phyloP scores from a whole-genome alignment of 768 basidiomycete species.

The Collybia sordida region DNA sequence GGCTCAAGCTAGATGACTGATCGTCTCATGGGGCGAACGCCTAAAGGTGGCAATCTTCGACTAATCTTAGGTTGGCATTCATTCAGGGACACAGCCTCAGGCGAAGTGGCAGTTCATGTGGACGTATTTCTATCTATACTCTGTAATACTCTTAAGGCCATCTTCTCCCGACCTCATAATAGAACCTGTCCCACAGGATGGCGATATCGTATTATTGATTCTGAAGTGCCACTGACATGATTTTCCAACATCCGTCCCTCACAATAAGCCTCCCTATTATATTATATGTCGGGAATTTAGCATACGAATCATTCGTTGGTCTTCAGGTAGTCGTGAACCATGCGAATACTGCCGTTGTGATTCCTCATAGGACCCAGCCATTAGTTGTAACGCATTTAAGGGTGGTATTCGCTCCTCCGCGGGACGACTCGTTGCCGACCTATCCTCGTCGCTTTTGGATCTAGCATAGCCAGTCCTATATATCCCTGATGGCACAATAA shows the following conservation, averaged over 20 bases:
- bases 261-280: not conserved
- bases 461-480: constrained; percentile 47
- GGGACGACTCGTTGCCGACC: constrained; percentile 1
- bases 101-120: too few relatives aligned
- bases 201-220: too few relatives aligned
- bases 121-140: too few relatives aligned
- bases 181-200: too few relatives aligned
- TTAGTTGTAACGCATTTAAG: constrained; percentile 9
- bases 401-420: constrained; percentile 8
- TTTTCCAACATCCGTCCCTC: not conserved
- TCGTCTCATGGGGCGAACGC: too few relatives aligned
- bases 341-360: constrained; percentile 5
- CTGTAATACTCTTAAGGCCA: too few relatives aligned
- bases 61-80: too few relatives aligned
- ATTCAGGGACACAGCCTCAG: too few relatives aligned
- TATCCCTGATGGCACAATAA: constrained; percentile 45
- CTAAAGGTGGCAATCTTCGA: too few relatives aligned
- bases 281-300: constrained; percentile 41
- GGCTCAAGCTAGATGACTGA: too few relatives aligned
- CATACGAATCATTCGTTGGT: constrained; percentile 61
- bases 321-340: constrained; percentile 42
- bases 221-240: not conserved
- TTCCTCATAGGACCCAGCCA: not conserved
- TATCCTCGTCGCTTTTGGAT: constrained; percentile 34
- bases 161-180: too few relatives aligned